Evolutionary conservation across 768 basidiomycete genomes (phyloP).

Genomic region (Agrocybe praecox): DNA sequence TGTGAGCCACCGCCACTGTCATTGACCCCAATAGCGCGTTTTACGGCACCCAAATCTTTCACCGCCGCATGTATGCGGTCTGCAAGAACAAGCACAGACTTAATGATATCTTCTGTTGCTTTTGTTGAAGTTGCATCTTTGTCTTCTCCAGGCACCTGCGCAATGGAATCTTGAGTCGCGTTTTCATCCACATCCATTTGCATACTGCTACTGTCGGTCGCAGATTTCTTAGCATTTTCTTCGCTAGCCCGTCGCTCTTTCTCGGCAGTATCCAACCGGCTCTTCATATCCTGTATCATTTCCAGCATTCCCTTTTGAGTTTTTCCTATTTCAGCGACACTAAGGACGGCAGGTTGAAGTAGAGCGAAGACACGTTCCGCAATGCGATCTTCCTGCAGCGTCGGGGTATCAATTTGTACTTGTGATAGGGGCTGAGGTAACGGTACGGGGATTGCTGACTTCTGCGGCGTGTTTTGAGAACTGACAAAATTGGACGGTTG

Average conservation of each 20-base stretch:
- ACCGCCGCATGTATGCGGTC: background rate
- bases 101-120: background rate
- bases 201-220: background rate
- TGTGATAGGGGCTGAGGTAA: background rate
- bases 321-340: background rate
- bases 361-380: background rate
- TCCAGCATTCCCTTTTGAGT: background rate
- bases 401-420: background rate
- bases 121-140: background rate
- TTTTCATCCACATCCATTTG: background rate
- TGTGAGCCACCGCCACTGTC: background rate
- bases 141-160: background rate
- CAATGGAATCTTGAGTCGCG: background rate
- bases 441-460: no score
- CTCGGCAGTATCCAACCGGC: background rate
- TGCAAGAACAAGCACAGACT: background rate
- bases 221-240: background rate
- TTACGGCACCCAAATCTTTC: background rate
- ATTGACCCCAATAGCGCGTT: background rate
- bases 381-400: background rate
- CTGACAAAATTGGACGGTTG: no score
- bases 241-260: background rate
- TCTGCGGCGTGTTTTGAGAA: no score
- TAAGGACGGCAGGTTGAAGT: background rate
- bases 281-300: background rate